A percentile compares a stretch with the other conserved stretches of the same genome.
Evolutionary conservation across 352 stramenopile species (phyloP).

Genomic region (Globisporangium lucens): DNA sequence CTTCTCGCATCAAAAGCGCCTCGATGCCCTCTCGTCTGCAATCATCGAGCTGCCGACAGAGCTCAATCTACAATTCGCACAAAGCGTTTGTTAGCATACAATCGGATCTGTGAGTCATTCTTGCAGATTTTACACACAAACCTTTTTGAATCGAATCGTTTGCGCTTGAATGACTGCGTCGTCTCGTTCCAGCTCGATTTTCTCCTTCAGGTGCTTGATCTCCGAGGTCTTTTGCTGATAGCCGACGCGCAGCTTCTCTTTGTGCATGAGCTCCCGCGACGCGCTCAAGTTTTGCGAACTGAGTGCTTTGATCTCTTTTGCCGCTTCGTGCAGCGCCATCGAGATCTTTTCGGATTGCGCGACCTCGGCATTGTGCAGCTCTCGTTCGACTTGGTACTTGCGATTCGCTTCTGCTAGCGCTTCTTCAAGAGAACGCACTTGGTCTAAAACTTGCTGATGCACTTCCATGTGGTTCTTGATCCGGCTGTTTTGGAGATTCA

Average conservation of each 20-base stretch:
- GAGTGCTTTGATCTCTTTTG: slow-evolving; percentile 46
- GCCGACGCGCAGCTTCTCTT: slow-evolving; percentile 52
- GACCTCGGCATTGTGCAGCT: slow-evolving; percentile 49
- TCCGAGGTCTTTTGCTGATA: slow-evolving; percentile 49
- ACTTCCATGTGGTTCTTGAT: slow-evolving; percentile 49
- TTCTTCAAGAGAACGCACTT: slow-evolving; percentile 41
- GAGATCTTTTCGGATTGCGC: slow-evolving; percentile 56
- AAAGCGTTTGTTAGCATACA: neutral
- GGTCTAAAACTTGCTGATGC: slow-evolving; percentile 56
- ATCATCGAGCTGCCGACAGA: slow-evolving; percentile 36
- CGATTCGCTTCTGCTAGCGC: slow-evolving; percentile 36
- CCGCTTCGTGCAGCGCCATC: slow-evolving; percentile 42
- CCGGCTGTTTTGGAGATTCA: slow-evolving; percentile 56
- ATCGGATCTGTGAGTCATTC: neutral
- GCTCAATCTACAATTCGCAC: slow-evolving; percentile 18
- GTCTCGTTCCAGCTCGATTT: slow-evolving; percentile 51
- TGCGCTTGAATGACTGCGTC: slow-evolving; percentile 44
- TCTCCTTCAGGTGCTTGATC: slow-evolving; percentile 46
- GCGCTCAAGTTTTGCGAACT: slow-evolving; percentile 45
- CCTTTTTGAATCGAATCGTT: slow-evolving; percentile 41
- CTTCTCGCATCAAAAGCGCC: slow-evolving; percentile 61
- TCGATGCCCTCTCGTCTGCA: slow-evolving; percentile 43
- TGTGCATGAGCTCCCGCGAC: slow-evolving; percentile 47
- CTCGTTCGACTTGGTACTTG: slow-evolving; percentile 46
- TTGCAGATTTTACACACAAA: slow-evolving; percentile 8